These are phyloP conservation scores for Craterostigma plantagineum DNA, from an alignment of 257 asterid species.

Conservation along the genomic window DNA sequence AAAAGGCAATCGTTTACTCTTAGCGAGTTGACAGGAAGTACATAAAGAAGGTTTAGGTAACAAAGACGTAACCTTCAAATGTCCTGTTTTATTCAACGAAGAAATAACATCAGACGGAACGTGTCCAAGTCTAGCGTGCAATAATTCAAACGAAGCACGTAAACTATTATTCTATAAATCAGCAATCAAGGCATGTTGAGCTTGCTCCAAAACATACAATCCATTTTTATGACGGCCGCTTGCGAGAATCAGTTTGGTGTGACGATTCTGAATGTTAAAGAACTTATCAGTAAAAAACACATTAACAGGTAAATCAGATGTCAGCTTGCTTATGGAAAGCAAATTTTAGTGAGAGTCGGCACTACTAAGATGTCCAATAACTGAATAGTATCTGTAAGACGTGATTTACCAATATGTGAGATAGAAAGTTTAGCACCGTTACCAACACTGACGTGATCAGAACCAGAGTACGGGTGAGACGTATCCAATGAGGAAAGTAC, in stretches of 20 bases:
- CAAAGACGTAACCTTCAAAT: not conserved
- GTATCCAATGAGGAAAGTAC: not conserved
- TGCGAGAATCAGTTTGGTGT: not conserved
- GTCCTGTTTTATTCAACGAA: not conserved
- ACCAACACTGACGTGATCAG: not conserved
- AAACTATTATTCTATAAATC: not conserved
- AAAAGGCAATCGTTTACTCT: conserved; percentile 6
- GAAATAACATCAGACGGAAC: not conserved
- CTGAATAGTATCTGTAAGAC: not conserved
- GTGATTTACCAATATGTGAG: not conserved
- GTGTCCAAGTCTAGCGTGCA: conserved; percentile 1
- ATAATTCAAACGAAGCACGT: conserved; percentile 3
- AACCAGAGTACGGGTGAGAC: not conserved
- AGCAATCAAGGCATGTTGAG: not conserved
- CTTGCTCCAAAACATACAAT: not conserved
- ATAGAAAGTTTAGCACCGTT: not conserved
- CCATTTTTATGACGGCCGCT: not conserved
- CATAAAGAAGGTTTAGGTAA: conserved; percentile 3
- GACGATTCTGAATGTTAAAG: not conserved
- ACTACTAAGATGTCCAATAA: not conserved
- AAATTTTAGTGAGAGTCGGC: not conserved
- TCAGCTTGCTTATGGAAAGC: not conserved
- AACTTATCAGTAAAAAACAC: no score
- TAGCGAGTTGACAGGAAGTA: conserved; percentile 6
- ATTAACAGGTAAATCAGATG: not conserved